Conservation (phyloP, 768 basidiomycete species). For the Sporobolomyces roseus region DNA sequence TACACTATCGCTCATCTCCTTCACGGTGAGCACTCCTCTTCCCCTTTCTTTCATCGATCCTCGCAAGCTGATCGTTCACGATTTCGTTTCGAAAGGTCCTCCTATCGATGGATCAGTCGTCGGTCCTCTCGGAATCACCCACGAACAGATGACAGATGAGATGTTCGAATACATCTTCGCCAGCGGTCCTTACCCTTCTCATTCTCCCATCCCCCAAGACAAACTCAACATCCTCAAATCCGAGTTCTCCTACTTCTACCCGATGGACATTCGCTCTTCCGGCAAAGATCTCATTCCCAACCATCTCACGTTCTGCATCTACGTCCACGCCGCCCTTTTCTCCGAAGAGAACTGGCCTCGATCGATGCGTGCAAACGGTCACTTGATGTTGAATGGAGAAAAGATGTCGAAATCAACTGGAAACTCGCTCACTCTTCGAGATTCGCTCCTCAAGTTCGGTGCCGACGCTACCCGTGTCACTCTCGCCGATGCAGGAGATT, state of each 20-base stretch:
- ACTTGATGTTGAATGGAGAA: conserved; percentile 93
- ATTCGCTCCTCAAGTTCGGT: conserved; percentile 89
- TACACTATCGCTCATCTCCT: conserved; percentile 89
- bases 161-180: conserved; percentile 94
- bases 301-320: conserved; percentile 87
- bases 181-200: conserved; percentile 52
- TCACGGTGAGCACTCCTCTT: conserved; percentile 61
- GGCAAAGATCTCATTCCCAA: conserved; percentile 96
- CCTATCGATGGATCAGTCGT: conserved; percentile 70
- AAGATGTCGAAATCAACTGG: conserved; percentile 99
- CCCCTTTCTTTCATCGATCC: background rate
- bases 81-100: conserved; percentile 48
- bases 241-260: conserved; percentile 95
- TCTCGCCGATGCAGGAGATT: conserved; percentile 94
- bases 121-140: conserved; percentile 76
- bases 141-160: conserved; percentile 95
- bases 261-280: conserved; percentile 94
- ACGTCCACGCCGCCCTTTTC: conserved; percentile 94
- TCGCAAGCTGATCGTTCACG: background rate
- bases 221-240: conserved; percentile 80
- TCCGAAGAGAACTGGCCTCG: conserved; percentile 80
- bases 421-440: conserved; percentile 83
- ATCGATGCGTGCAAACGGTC: conserved; percentile 91
- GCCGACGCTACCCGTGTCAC: conserved; percentile 89
- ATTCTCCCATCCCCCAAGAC: conserved; percentile 64